A percentile compares a stretch with the other conserved stretches of the same genome.
These are phyloP conservation scores for Telopea speciosissima DNA, from an alignment of 177 flowering plant genomes.

Conservation along the genomic window DNA sequence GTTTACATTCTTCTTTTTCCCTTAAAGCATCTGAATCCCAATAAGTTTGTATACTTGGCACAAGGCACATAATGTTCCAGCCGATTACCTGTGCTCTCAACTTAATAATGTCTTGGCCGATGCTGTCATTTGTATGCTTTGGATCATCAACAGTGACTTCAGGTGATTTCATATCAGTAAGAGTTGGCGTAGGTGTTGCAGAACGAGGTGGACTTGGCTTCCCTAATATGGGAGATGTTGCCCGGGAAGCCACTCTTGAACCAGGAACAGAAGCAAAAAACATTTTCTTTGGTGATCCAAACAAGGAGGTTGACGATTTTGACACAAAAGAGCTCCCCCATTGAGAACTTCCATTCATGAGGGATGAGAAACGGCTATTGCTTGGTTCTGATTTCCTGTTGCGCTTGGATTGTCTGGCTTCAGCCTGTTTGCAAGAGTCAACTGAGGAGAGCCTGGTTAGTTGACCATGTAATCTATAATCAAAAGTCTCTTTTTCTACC, in stretches of 20 bases:
- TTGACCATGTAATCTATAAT: conserved; percentile 12
- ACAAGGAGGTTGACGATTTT: conserved; percentile 14
- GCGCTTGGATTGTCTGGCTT: conserved; percentile 10
- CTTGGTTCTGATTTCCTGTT: conserved; percentile 18
- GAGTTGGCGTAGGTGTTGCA: conserved; percentile 16
- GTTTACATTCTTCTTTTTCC: no score
- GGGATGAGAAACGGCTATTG: conserved; percentile 10
- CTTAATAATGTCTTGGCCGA: conserved; percentile 23
- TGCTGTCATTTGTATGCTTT: conserved; percentile 21
- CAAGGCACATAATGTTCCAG: no score
- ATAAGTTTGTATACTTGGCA: no score
- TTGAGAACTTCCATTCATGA: conserved; percentile 14
- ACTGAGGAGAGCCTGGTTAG: conserved; percentile 18
- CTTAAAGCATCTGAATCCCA: no score
- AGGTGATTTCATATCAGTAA: conserved; percentile 7
- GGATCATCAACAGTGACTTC: conserved; percentile 16
- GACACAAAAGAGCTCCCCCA: conserved; percentile 14
- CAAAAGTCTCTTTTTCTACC: conserved; percentile 18
- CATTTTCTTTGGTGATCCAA: conserved; percentile 20
- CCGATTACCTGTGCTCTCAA: conserved; percentile 35
- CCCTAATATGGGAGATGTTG: conserved; percentile 32
- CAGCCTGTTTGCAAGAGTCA: conserved; percentile 18
- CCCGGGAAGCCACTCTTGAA: conserved; percentile 30
- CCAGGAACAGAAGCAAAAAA: conserved; percentile 28
- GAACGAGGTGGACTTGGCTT: conserved; percentile 29